phyloP scores from a whole-genome alignment of 176 grass and related monocot genomes.

The Otatea glauca region DNA sequence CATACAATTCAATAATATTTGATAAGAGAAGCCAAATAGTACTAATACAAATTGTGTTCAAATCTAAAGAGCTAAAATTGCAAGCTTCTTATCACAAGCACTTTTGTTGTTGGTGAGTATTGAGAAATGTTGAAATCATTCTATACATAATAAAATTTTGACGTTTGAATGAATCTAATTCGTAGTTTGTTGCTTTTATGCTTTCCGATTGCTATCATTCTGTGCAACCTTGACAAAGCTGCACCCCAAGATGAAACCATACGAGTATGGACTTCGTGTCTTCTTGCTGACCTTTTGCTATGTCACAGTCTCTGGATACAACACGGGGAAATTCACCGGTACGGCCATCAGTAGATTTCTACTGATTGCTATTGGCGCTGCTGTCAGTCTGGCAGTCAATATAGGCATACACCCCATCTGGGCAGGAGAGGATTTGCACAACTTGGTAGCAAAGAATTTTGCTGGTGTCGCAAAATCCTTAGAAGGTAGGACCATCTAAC shows the following conservation, averaged over 20 bases:
- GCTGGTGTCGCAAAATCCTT: slow-evolving; percentile 76
- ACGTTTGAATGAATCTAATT: neutral
- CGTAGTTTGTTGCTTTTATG: neutral
- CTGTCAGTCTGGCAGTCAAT: slow-evolving; percentile 70
- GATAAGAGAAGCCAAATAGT: no score
- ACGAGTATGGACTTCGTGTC: slow-evolving; percentile 91
- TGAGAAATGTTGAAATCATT: neutral
- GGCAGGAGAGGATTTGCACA: slow-evolving; percentile 95
- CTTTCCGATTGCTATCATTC: slow-evolving; percentile 52
- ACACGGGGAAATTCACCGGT: slow-evolving; percentile 61
- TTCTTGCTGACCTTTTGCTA: slow-evolving; percentile 97
- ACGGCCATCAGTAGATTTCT: slow-evolving; percentile 81
- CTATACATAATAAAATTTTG: neutral
- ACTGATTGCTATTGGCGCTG: slow-evolving; percentile 75
- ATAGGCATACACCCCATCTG: slow-evolving; percentile 92
- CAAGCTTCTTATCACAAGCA: slow-evolving; percentile 54
- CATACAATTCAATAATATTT: no score
- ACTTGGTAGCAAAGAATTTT: slow-evolving; percentile 80
- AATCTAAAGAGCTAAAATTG: no score
- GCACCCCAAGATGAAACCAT: slow-evolving; percentile 77
- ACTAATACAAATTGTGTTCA: no score
- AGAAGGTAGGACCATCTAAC: slow-evolving; percentile 60
- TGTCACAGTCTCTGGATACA: slow-evolving; percentile 80
- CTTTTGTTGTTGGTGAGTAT: slow-evolving; percentile 73
- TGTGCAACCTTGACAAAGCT: slow-evolving; percentile 66